Conservation (phyloP, 371 early-diverging fungal species). For the Batkoa obscura region DNA sequence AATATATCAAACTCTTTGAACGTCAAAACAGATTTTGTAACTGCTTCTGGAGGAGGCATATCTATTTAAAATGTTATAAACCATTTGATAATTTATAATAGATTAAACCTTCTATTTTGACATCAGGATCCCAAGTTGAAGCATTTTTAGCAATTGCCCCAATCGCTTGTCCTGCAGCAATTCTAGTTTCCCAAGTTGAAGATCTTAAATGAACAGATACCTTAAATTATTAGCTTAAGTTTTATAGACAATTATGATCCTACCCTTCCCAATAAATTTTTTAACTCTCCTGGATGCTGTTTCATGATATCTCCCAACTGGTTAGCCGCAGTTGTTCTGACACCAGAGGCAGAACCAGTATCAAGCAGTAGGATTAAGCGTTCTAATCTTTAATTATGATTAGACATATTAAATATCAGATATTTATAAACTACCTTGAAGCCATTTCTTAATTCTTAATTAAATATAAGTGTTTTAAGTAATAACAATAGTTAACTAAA, state of each 20-base stretch:
- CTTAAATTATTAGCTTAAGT: slow-evolving; percentile 14
- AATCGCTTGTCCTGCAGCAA: slow-evolving; percentile 80
- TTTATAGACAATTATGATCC: background rate
- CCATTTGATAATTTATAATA: background rate
- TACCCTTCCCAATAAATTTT: slow-evolving; percentile 67
- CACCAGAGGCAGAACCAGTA: slow-evolving; percentile 75
- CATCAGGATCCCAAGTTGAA: slow-evolving; percentile 53
- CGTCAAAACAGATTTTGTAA: slow-evolving; percentile 10
- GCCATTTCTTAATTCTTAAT: background rate
- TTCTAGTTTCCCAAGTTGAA: slow-evolving; percentile 88
- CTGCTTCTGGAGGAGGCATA: slow-evolving; percentile 7
- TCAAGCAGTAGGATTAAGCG: slow-evolving; percentile 81
- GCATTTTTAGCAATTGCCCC: slow-evolving; percentile 80
- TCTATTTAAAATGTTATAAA: background rate
- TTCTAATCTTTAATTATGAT: slow-evolving; percentile 44
- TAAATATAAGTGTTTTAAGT: too few species aligned
- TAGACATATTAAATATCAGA: background rate
- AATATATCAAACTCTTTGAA: slow-evolving; percentile 71
- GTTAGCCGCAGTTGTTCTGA: slow-evolving; percentile 78
- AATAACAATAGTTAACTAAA: too few species aligned
- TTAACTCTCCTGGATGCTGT: slow-evolving; percentile 84
- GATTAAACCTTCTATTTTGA: slow-evolving; percentile 5
- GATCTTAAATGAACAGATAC: slow-evolving; percentile 71
- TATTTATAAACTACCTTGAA: background rate
- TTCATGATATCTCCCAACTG: slow-evolving; percentile 88